Evolutionary conservation across 768 basidiomycete species (phyloP), one percentile per base, ranked within the genome.

Genomic region (Cubamyces lactineus): DNA sequence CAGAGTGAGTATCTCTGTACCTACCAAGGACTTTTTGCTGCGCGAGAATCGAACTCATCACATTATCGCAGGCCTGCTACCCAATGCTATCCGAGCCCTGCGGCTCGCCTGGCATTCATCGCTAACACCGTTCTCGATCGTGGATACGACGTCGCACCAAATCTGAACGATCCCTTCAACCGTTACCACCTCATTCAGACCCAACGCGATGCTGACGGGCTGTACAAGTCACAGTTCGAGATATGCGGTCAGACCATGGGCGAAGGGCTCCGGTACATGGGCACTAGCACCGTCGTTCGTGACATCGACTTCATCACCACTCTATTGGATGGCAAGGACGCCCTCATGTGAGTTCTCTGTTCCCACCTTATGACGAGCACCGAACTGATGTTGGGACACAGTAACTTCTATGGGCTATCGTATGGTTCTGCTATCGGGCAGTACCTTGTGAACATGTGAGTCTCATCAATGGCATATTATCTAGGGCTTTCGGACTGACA

Each of bases 391-490:
- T 4, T 16, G 17, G 19, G 12, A 8, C 15, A 19, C 49, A 71
- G 70, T 16, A 74, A 76, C 51, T 74, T 70, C 65, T 72, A 62
- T 43, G 75, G 75, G 12, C 65, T 66, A 34, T 74, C 73, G 1
- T 76, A 76, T 54, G 75, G 75, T 1, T 68, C 73, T 4, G 67
- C 69, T 39, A 61, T 75, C 4, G 73, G 74, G 24, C 70, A 69
- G 43, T 75, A 74, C 51, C 62, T 76, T 5, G 75, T 73, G 1
- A 75, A 75, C 42, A 74, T 76, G 74, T 73, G 38, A 53, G 70
- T 43, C 5, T 3, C 9, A 1, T n/a, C 34, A 11, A 28, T 28
- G 34, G 34, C 8, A 13, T 23, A 26, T 23, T 15, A 21, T 41
- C 2, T 19, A 43, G n/a, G 26, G 17, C 1, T n/a, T n/a, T 16